Base-by-base conservation (phyloP, 1,139 yeast species). In the Geotrichum histeridarum region DNA sequence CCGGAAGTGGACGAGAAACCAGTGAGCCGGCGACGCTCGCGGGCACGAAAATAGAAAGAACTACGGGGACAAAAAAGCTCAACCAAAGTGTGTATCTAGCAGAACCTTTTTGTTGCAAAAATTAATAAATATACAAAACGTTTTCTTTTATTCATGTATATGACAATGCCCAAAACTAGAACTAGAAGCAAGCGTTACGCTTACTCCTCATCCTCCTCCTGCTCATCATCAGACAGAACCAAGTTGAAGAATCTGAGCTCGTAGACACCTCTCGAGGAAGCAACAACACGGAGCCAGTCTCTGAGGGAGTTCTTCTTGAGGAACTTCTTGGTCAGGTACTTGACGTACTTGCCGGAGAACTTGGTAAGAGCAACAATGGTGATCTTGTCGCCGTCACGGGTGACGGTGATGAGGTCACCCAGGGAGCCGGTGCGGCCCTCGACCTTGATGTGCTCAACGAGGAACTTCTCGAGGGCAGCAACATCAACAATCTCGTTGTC, bases 291-390 rank as follows among this genome's bases (percentile, higher is more conserved):
- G 79, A 94, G 90, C 99, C 99, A 93, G 83, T 93, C 99, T 61
- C 76, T 71, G 82, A 91, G 87, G 80, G 88, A 95, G 94, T 90
- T 89, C 89, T 93, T 93, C 96, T 93, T 93, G 79, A 93, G 88
- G 94, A 89, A 93, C 84, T 95, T 91, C 90, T 93, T 93, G 74
- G 98, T 88, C 77, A 93, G 83, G 93, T 91, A 93, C 83, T 93
- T 93, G 78, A 90, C 86, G 95, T 93, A 93, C 82, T 94, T 93
- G 81, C 99, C 99, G 69, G 98, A 90, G 93, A 94, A 93, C 81
- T 89, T 86, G 78, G 95, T 79, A 79, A 86, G 82, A 67, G 98
- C 81, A 77, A 90, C 86, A 70, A 93, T 84, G 73, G 88, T 90
- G 72, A 81, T 75, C 77, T 83, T 79, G 79, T 83, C 82, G 70